These are phyloP conservation scores for Dothistroma septosporum DNA, from an alignment of 2,329 filamentous ascomycete species.

Conservation along the genomic window DNA sequence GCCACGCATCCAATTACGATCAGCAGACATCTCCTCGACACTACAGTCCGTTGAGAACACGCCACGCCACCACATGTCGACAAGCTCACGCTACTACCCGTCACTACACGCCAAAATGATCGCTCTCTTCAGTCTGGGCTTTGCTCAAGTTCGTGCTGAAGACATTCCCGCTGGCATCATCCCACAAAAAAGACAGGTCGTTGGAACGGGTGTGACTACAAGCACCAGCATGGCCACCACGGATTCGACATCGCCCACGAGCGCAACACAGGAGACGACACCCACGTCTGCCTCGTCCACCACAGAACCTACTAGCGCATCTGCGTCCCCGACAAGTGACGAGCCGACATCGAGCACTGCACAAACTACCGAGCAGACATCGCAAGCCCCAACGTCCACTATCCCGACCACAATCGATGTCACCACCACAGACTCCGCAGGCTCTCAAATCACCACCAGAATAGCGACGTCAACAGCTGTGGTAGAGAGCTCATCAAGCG, in stretches of 20 bases:
- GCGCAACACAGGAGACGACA: constrained; percentile 12
- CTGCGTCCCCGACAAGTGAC: constrained; percentile 10
- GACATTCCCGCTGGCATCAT: constrained; percentile 33
- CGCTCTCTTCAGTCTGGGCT: constrained; percentile 28
- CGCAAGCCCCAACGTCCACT: constrained; percentile 16
- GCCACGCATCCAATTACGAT: constrained; percentile 6
- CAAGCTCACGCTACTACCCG: neutral
- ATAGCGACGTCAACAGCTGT: constrained; percentile 27
- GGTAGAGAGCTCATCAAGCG: constrained; percentile 11
- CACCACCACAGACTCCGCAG: constrained; percentile 31
- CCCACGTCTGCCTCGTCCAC: constrained; percentile 12
- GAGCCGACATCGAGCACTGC: constrained; percentile 14
- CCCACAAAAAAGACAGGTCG: constrained; percentile 34
- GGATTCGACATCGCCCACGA: constrained; percentile 13
- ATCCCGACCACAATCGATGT: constrained; percentile 26
- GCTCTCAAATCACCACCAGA: constrained; percentile 28
- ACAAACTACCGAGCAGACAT: constrained; percentile 6
- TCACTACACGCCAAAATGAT: constrained; percentile 24
- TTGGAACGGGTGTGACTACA: constrained; percentile 29
- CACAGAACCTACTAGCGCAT: constrained; percentile 6
- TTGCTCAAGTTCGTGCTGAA: constrained; percentile 31
- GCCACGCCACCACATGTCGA: neutral
- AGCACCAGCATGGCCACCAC: constrained; percentile 13
- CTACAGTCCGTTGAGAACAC: neutral
- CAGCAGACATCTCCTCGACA: neutral